These are phyloP conservation scores for Kurtzmaniella quercitrusa DNA, from an alignment of 1,139 yeast species.

Conservation along the genomic window DNA sequence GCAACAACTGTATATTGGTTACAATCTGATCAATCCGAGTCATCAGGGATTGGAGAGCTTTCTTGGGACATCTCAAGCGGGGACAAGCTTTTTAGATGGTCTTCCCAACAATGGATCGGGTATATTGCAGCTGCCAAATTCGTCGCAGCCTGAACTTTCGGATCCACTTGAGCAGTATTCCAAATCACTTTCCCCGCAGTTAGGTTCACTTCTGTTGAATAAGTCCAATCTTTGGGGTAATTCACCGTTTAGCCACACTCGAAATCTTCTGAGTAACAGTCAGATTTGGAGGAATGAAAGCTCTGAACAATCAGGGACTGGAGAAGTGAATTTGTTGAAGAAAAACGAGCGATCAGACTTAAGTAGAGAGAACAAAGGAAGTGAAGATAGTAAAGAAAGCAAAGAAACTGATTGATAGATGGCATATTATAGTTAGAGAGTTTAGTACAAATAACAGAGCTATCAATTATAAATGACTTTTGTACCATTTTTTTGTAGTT, in stretches of 20 bases:
- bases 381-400: background rate
- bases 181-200: constrained; percentile 6
- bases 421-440: too few relatives aligned
- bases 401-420: too few relatives aligned
- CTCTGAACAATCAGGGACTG: background rate
- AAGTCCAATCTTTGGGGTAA: constrained; percentile 7
- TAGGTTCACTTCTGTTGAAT: constrained; percentile 4
- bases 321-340: constrained; percentile 5
- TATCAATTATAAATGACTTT: too few relatives aligned
- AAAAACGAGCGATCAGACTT: background rate
- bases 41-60: constrained; percentile 6
- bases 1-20: constrained; percentile 4
- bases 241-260: constrained; percentile 15
- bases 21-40: constrained; percentile 4
- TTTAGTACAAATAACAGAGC: too few relatives aligned
- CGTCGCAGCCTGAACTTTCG: constrained; percentile 5
- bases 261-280: constrained; percentile 22
- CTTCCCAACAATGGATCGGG: background rate
- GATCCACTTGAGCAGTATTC: constrained; percentile 2
- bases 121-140: constrained; percentile 3
- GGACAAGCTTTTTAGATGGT: background rate
- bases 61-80: constrained; percentile 3
- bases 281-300: constrained; percentile 30
- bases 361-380: background rate
- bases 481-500: too few relatives aligned